phyloP scores from a whole-genome alignment of 169 alveolate genomes.

The Neospora caninum region DNA sequence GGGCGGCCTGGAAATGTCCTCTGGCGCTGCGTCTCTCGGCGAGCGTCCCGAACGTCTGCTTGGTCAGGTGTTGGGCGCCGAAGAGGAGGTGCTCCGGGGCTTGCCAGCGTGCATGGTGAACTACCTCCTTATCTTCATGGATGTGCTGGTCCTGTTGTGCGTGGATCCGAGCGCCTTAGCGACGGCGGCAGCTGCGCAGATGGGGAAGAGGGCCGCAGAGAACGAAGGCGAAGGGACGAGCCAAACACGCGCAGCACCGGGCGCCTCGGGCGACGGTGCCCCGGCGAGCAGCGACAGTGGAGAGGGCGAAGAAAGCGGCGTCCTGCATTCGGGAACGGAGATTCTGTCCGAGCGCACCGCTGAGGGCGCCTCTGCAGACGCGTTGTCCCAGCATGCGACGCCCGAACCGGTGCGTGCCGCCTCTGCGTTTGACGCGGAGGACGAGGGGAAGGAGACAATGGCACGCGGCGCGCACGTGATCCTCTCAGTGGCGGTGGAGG shows the following conservation, averaged over 20 bases:
- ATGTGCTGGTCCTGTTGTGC: neutral
- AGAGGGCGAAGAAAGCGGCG: neutral
- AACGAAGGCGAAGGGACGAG: neutral
- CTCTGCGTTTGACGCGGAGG: neutral
- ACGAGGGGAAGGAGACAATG: neutral
- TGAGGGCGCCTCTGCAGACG: neutral
- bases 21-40: neutral
- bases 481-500: neutral
- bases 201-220: neutral
- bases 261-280: neutral
- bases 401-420: neutral
- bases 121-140: neutral
- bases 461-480: neutral
- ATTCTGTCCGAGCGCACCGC: neutral
- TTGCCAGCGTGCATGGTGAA: conserved; percentile 27
- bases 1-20: neutral
- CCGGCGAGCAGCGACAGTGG: neutral
- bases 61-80: neutral
- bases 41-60: neutral
- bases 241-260: neutral
- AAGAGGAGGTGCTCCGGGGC: conserved; percentile 5
- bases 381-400: neutral
- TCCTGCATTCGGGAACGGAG: neutral
- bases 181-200: neutral
- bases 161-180: neutral